A percentile compares a stretch with the other conserved stretches of the same genome.
These are phyloP conservation scores for Voacanga thouarsii DNA, from an alignment of 257 asterid genomes.

Conservation along the genomic window DNA sequence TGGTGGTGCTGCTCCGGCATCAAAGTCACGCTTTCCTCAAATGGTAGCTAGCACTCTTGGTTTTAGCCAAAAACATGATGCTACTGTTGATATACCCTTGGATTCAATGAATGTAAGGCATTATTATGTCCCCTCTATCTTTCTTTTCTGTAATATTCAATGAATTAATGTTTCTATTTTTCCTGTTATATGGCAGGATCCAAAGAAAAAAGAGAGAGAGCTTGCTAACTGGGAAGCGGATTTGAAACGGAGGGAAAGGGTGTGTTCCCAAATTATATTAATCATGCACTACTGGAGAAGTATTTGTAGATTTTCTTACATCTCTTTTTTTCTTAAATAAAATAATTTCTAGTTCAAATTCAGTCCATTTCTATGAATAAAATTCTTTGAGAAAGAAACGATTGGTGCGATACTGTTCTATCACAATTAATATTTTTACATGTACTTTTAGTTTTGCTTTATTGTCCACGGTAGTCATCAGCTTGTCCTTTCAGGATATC, in stretches of 20 bases:
- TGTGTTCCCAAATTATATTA: conserved; percentile 25
- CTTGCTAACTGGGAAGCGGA: conserved; percentile 88
- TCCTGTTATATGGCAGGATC: conserved; percentile 49
- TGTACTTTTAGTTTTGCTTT: conserved; percentile 8
- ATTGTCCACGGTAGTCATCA: conserved; percentile 10
- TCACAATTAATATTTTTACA: neutral
- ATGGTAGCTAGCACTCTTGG: conserved; percentile 83
- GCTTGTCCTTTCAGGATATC: conserved; percentile 45
- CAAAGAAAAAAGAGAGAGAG: conserved; percentile 73
- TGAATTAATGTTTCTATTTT: conserved; percentile 16
- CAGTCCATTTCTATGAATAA: neutral
- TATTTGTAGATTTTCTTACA: neutral
- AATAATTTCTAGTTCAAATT: neutral
- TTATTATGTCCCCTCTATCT: conserved; percentile 1
- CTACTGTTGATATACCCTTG: conserved; percentile 88
- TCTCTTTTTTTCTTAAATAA: neutral
- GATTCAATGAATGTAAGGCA: conserved; percentile 66
- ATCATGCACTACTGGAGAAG: neutral
- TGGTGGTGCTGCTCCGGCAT: conserved; percentile 49
- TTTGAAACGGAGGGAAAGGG: conserved; percentile 84
- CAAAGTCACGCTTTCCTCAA: conserved; percentile 78
- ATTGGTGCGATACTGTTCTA: neutral
- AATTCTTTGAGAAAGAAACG: neutral
- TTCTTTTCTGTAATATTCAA: neutral
- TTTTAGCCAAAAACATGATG: conserved; percentile 94